Conservation (phyloP, 352 stramenopile species). For the Pythium guiyangense region DNA sequence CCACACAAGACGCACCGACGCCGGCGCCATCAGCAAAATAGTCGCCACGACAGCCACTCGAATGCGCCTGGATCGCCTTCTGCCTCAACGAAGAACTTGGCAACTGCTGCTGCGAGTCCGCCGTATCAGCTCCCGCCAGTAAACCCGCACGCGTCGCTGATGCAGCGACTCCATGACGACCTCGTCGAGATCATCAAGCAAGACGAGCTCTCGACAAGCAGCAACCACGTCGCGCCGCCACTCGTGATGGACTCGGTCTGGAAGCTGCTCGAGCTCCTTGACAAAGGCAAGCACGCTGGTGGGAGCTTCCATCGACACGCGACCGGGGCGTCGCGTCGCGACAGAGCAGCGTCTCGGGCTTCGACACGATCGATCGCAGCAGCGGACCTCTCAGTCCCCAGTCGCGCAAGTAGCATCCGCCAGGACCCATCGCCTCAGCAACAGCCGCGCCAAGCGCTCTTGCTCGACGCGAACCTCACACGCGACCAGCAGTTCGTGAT, state of each 20-base stretch:
- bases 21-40: slow-evolving; percentile 9
- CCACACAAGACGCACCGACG: not conserved
- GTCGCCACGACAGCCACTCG: not conserved
- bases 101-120: not conserved
- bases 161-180: slow-evolving; percentile 41
- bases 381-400: not conserved
- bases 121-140: slow-evolving; percentile 2
- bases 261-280: slow-evolving; percentile 36
- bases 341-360: not conserved
- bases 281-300: slow-evolving; percentile 13
- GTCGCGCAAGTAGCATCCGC: slow-evolving; percentile 2
- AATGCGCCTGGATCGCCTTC: not conserved
- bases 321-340: not conserved
- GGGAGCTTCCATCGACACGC: not conserved
- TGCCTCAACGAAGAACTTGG: not conserved
- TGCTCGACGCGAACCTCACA: slow-evolving; percentile 23
- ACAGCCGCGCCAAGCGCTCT: not conserved
- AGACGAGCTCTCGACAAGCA: slow-evolving; percentile 16
- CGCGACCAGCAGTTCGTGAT: slow-evolving; percentile 56
- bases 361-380: not conserved
- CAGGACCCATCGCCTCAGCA: not conserved
- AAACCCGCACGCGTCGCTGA: slow-evolving; percentile 12
- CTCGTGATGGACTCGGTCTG: slow-evolving; percentile 11
- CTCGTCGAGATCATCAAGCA: slow-evolving; percentile 54
- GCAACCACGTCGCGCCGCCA: not conserved